phyloP scores from a whole-genome alignment of 148 eudicot genomes.

The Spergularia marina region DNA sequence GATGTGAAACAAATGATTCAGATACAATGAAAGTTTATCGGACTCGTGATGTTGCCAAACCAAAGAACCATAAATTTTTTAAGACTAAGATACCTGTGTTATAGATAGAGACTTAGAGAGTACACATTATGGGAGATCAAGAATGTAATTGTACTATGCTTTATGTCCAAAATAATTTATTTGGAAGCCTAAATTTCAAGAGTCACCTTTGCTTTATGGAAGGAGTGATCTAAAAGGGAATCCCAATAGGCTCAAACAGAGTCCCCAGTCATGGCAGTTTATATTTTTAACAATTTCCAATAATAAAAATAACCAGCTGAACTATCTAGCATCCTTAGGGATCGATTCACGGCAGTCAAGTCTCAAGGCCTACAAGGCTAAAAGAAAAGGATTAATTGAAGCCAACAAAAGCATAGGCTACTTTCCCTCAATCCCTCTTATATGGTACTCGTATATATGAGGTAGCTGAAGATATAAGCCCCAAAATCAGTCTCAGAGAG shows the following conservation, averaged over 20 bases:
- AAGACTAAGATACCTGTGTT: too few species aligned
- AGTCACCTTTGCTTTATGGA: not conserved
- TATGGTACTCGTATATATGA: not conserved
- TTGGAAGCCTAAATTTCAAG: not conserved
- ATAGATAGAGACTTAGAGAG: not conserved
- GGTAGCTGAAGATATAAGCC: too few species aligned
- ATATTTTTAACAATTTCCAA: too few species aligned
- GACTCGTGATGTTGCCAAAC: not conserved
- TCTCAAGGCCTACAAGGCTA: not conserved
- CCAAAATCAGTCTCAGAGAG: not conserved
- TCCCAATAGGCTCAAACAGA: not conserved
- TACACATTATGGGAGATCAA: not conserved
- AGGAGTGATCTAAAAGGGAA: not conserved
- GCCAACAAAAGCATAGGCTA: not conserved
- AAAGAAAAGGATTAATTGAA: not conserved
- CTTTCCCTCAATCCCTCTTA: not conserved
- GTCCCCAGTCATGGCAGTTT: not conserved
- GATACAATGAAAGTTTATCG: not conserved
- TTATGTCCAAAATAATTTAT: not conserved
- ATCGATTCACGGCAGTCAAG: too few species aligned
- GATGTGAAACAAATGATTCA: not conserved
- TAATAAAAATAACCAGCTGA: not conserved
- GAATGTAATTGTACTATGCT: not conserved
- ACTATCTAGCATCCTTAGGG: not conserved
- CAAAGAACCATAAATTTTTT: not conserved